Evolutionary conservation across 2,329 filamentous ascomycete genomes (phyloP).

Genomic region (Colletotrichum sojae): DNA sequence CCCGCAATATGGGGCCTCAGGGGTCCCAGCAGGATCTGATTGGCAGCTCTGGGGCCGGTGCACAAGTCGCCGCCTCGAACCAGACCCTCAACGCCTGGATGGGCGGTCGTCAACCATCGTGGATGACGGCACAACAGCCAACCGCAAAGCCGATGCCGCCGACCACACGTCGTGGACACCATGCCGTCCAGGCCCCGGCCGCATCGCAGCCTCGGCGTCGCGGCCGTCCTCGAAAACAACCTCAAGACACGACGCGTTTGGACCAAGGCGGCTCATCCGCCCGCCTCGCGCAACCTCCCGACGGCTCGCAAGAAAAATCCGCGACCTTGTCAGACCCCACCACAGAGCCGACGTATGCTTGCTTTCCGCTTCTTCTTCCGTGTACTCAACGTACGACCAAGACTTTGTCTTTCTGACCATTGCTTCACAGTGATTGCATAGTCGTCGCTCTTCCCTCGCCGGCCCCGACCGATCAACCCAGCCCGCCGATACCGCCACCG

Average conservation of each 20-base stretch:
- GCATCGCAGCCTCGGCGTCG: neutral
- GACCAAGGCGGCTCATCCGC: neutral
- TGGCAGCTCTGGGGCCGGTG: conserved; percentile 30
- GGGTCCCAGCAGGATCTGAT: conserved; percentile 18
- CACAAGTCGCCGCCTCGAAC: conserved; percentile 56
- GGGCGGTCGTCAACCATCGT: conserved; percentile 51
- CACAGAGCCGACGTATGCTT: conserved; percentile 24
- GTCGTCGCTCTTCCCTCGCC: conserved; percentile 70
- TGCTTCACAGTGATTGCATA: conserved; percentile 35
- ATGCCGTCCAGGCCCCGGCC: neutral
- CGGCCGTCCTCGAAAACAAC: neutral
- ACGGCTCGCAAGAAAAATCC: conserved; percentile 3
- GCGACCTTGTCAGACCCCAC: neutral
- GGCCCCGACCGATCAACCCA: conserved; percentile 73
- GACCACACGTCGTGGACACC: neutral
- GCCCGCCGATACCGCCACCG: conserved; percentile 54
- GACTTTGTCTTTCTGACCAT: conserved; percentile 13
- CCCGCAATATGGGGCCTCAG: conserved; percentile 16
- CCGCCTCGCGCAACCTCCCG: neutral
- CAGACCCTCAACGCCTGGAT: conserved; percentile 57
- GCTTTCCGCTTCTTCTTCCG: conserved; percentile 10
- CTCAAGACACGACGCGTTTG: neutral
- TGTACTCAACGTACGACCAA: neutral
- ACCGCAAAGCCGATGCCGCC: neutral
- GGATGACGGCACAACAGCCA: conserved; percentile 44